Evolutionary conservation across 768 basidiomycete genomes (phyloP).

Genomic region (Nidularia pulvinata): DNA sequence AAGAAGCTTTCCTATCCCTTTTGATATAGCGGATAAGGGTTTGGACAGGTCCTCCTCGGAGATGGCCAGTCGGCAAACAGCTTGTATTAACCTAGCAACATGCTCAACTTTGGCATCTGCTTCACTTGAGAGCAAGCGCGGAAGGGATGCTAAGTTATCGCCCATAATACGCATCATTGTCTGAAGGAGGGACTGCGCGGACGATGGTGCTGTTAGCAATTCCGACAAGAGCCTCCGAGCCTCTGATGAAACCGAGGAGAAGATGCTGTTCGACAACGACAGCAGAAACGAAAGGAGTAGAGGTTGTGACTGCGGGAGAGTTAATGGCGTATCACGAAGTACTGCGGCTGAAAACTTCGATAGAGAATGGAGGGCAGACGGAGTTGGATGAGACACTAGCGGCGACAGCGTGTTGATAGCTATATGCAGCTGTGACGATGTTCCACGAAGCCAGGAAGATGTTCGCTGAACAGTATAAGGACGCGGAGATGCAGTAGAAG

Average conservation of each 20-base stretch:
- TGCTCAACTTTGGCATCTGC: constrained; percentile 79
- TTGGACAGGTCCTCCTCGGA: constrained; percentile 13
- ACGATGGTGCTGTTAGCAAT: constrained; percentile 42
- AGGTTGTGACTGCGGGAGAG: constrained; percentile 67
- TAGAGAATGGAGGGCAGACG: constrained; percentile 61
- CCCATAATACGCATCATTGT: constrained; percentile 60
- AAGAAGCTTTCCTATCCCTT: constrained; percentile 60
- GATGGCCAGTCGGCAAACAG: constrained; percentile 58
- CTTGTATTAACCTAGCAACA: constrained; percentile 63
- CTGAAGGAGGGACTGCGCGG: constrained; percentile 45
- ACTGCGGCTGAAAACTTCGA: constrained; percentile 52
- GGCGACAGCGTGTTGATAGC: constrained; percentile 78
- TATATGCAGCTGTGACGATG: constrained; percentile 80
- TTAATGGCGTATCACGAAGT: constrained; percentile 53
- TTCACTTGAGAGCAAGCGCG: constrained; percentile 67
- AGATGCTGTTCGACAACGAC: constrained; percentile 63
- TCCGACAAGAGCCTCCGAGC: constrained; percentile 46
- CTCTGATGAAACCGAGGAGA: constrained; percentile 45
- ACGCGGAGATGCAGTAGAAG: constrained; percentile 4
- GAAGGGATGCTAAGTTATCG: constrained; percentile 68
- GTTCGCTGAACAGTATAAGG: constrained; percentile 59
- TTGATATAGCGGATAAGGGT: constrained; percentile 37
- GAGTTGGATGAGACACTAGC: constrained; percentile 70
- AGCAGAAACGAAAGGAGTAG: constrained; percentile 75
- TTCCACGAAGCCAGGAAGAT: constrained; percentile 77